A percentile compares a stretch with the other conserved stretches of the same genome.
Conservation (phyloP, 2,329 filamentous ascomycete genomes). For the Trichoderma koningiopsis region DNA sequence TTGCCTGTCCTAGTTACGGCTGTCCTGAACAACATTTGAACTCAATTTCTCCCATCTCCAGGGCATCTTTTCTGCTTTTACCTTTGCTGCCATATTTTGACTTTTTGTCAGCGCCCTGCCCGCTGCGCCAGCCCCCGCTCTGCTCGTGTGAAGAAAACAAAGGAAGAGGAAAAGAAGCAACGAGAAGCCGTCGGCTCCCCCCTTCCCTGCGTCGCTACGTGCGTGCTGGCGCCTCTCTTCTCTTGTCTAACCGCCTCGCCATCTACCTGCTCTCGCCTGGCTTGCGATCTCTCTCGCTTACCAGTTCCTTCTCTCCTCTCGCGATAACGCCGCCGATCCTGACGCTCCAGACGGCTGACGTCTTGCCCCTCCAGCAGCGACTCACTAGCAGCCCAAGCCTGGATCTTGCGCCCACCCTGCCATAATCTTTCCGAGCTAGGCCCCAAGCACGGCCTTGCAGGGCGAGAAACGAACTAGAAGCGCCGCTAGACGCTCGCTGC, state of each 20-base stretch:
- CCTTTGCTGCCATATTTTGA: background rate
- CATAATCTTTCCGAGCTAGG: conserved; percentile 24
- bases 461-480: conserved; percentile 23
- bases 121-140: background rate
- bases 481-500: conserved; percentile 24
- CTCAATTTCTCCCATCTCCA: background rate
- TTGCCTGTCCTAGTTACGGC: background rate
- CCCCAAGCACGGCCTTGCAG: conserved; percentile 15
- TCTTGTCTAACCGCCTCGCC: background rate
- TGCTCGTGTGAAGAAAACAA: background rate
- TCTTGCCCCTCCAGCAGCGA: conserved; percentile 25
- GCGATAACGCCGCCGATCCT: conserved; percentile 25
- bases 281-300: background rate
- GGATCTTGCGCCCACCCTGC: conserved; percentile 12
- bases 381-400: conserved; percentile 19
- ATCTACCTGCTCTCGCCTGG: background rate
- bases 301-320: background rate
- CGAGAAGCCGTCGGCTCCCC: background rate
- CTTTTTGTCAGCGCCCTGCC: background rate
- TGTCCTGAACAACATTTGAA: background rate
- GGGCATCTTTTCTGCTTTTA: background rate
- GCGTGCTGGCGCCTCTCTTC: background rate
- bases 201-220: conserved; percentile 1
- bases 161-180: background rate
- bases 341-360: conserved; percentile 24